Base-by-base conservation (phyloP, 805 yeast genomes). In the Pichia phayaonensis region DNA sequence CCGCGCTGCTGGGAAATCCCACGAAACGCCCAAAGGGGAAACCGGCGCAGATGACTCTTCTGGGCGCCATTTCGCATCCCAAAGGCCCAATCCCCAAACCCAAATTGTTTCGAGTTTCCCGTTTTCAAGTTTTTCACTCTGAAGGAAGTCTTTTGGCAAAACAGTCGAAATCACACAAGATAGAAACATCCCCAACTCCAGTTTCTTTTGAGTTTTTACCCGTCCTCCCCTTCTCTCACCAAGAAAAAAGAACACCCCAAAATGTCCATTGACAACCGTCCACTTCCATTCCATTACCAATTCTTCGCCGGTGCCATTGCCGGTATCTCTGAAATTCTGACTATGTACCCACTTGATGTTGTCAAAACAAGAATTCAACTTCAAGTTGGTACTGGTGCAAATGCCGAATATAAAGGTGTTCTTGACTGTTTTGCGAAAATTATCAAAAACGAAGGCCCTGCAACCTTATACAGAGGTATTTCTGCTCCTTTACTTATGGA, bases 401-500 rank as follows among this genome's bases (percentile, higher is more conserved):
- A 77, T 46, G 82, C 80, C 45, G 86, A 84, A 54, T 90, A 90
- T 72, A 73, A 72, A 43, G 96, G 97, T 61, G 86, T 95, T 64
- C 59, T 90, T 53, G 94, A 88, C 64, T 88, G 96, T 66, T 69
- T 94, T 59, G 70, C 76, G 55, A 90, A 90, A 70, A 92, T 94
- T 59, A 77, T 94, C 60, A 80, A 79, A 61, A 82, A 80, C 59
- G 99, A 94, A 69, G 99, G 99, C 47, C 76, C 81, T 41, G 70
- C 84, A 12, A 76, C 94, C 56, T 77, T 92, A 52, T 94, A 94
- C 72, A 83, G 90, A 65, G 99, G 99, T 58, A 94, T 94, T 61
- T 73, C 86, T 29, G 96, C 99, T 23, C 99, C 99, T 34, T 88
- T 94, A 59, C 75, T 94, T 62, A 94, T 94, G 99, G 99, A 94